Conservation (phyloP, 2,329 filamentous ascomycete genomes). For the Xylaria polymorpha region DNA sequence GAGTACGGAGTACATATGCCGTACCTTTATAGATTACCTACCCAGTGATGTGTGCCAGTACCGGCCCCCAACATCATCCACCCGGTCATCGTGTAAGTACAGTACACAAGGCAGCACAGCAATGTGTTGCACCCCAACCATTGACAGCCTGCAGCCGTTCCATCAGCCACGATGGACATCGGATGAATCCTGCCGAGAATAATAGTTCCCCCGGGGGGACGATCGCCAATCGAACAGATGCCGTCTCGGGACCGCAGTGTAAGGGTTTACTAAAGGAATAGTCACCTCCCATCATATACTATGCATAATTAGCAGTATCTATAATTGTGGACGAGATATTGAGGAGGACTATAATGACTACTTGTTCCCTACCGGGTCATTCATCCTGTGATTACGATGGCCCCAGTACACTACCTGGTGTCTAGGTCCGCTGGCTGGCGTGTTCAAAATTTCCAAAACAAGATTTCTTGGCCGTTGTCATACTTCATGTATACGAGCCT, state of each 20-base stretch:
- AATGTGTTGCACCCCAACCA: not conserved
- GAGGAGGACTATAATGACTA: not conserved
- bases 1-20: not conserved
- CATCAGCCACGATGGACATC: slow-evolving; percentile 15
- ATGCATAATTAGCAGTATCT: not conserved
- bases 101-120: not conserved
- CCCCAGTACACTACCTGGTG: not conserved
- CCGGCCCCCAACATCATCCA: slow-evolving; percentile 31
- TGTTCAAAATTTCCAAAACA: slow-evolving; percentile 11
- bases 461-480: slow-evolving; percentile 4
- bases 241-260: slow-evolving; percentile 1
- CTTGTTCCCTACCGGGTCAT: not conserved
- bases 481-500: slow-evolving; percentile 8
- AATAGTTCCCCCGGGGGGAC: slow-evolving; percentile 8
- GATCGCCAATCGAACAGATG: slow-evolving; percentile 14
- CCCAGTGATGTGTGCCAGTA: not conserved
- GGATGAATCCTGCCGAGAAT: slow-evolving; percentile 27
- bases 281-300: not conserved
- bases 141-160: slow-evolving; percentile 7
- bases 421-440: not conserved
- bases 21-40: slow-evolving; percentile 5
- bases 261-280: not conserved
- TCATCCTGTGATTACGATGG: not conserved
- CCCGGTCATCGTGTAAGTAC: not conserved
- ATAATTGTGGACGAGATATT: not conserved